Evolutionary conservation across 345 rosid species (phyloP).

Genomic region (Aurinia saxatilis): DNA sequence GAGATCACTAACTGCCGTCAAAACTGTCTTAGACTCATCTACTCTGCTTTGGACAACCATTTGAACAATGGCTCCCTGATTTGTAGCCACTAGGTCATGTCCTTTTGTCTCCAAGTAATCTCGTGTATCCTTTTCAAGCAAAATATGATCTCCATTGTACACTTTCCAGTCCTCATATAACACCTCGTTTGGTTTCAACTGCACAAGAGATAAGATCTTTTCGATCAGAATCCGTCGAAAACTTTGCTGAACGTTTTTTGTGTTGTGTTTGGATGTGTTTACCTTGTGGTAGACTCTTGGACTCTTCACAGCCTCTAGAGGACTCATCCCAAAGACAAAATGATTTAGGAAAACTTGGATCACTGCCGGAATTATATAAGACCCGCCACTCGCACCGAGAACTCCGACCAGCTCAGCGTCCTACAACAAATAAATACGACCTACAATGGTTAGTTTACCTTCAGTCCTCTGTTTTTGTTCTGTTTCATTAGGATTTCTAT

Average conservation of each 20-base stretch:
- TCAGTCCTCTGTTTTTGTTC: not conserved
- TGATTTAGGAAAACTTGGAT: conserved; percentile 69
- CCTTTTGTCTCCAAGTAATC: conserved; percentile 41
- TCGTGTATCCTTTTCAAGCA: conserved; percentile 44
- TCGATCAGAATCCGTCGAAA: not conserved
- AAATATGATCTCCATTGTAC: conserved; percentile 60
- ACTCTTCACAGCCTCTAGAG: conserved; percentile 63
- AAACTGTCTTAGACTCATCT: conserved; percentile 29
- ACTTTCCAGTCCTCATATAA: conserved; percentile 54
- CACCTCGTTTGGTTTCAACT: conserved; percentile 67
- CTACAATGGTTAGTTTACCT: not conserved
- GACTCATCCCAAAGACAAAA: conserved; percentile 55
- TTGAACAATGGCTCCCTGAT: conserved; percentile 59
- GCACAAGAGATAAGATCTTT: conserved; percentile 7
- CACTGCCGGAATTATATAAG: conserved; percentile 67
- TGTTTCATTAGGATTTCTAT: not conserved
- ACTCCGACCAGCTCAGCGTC: conserved; percentile 59
- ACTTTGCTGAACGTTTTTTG: too few species aligned
- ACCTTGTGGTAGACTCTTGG: conserved; percentile 80
- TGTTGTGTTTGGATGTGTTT: not conserved
- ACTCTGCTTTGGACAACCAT: conserved; percentile 41
- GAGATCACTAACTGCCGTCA: conserved; percentile 73
- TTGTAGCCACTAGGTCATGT: conserved; percentile 38
- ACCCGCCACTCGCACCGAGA: conserved; percentile 74
- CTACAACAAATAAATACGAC: conserved; percentile 26